Evolutionary conservation across 1,284 basidiomycete genomes (phyloP).

Genomic region (Limonomyces culmigenus): DNA sequence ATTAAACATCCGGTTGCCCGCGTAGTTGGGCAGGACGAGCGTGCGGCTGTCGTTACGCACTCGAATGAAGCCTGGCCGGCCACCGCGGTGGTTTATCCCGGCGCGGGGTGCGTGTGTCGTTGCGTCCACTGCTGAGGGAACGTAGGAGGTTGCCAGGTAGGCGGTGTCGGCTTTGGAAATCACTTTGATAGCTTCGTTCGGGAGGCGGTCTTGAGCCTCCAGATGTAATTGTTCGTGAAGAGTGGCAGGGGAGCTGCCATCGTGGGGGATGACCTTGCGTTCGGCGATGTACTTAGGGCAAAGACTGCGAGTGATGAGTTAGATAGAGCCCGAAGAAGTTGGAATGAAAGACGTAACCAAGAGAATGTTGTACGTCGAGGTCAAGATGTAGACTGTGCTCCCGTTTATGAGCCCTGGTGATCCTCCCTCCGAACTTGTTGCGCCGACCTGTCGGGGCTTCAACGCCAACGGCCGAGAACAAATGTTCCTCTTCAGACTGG

Average conservation of each 20-base stretch:
- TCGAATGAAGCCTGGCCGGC: conserved; percentile 39
- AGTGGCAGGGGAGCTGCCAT: conserved; percentile 21
- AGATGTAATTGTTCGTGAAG: conserved; percentile 18
- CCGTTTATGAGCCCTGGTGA: conserved; percentile 15
- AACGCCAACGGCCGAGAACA: too few relatives aligned
- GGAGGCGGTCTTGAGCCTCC: conserved; percentile 21
- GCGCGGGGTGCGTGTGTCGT: conserved; percentile 32
- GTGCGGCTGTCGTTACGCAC: conserved; percentile 35
- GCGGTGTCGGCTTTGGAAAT: conserved; percentile 32
- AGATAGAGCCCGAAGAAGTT: background rate
- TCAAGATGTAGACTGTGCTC: conserved; percentile 16
- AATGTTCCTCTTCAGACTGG: too few relatives aligned
- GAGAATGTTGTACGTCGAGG: conserved; percentile 31
- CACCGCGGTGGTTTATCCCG: conserved; percentile 49
- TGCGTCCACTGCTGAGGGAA: conserved; percentile 18
- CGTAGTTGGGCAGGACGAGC: conserved; percentile 42
- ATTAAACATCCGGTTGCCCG: conserved; percentile 41
- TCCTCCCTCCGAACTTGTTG: conserved; percentile 43
- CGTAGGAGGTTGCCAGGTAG: conserved; percentile 37
- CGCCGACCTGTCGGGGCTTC: too few relatives aligned
- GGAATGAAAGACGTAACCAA: conserved; percentile 27
- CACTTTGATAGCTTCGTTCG: conserved; percentile 27
- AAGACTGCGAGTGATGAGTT: conserved; percentile 21
- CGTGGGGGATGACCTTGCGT: conserved; percentile 26
- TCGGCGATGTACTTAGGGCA: conserved; percentile 53